Base-by-base conservation (phyloP, 257 asterid species). In the Verbena officinalis region DNA sequence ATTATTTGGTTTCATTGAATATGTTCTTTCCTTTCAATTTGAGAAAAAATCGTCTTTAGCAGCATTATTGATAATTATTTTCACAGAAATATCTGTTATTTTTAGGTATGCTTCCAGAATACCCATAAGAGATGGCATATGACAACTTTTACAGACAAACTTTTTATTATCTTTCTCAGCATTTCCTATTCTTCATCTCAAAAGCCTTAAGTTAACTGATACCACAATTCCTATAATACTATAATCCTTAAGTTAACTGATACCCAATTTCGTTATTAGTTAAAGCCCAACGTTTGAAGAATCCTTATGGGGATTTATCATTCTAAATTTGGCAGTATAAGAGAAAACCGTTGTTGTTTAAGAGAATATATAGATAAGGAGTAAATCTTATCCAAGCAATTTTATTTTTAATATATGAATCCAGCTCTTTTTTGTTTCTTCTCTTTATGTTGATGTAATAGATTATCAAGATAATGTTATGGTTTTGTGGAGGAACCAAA, bases 41-140 rank as follows among this genome's bases (percentile, higher is more conserved):
- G 60, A 48, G 38, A 13, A 45, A 38, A 10, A 67, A 13, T 16
- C n/a, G 48, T 63, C 51, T 39, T 9, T 10, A 10, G 73, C 34
- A 36, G 22, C 63, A 42, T 50, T 17, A 53, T 23, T 48, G 23
- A 40, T 33, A 59, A 27, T 51, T 51, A 45, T 27, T 52, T 23
- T 36, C 61, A 40, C 16, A 22, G 31, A 52, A 23, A 13, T 30
- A 6, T 23, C 45, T 38, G 33, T 53, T 40, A 54, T 65, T 19
- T 49, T 44, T 53, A 5, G n/a, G 70, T 46, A 31, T 21, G 59
- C 31, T 40, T 62, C 33, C 46, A 67, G 11, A 24, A 56, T 22
- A 54, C 33, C 43, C 49, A 9, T 52, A 2, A 56, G 36, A 46
- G 20, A 56, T n/a, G 39, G 46, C 20, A n/a, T n/a, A n/a, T 46